Percentiles rank a stretch among this genome's conserved stretches.
Evolutionary conservation across 2,329 filamentous ascomycete species (phyloP).

Genomic region (Penicillium sp.): DNA sequence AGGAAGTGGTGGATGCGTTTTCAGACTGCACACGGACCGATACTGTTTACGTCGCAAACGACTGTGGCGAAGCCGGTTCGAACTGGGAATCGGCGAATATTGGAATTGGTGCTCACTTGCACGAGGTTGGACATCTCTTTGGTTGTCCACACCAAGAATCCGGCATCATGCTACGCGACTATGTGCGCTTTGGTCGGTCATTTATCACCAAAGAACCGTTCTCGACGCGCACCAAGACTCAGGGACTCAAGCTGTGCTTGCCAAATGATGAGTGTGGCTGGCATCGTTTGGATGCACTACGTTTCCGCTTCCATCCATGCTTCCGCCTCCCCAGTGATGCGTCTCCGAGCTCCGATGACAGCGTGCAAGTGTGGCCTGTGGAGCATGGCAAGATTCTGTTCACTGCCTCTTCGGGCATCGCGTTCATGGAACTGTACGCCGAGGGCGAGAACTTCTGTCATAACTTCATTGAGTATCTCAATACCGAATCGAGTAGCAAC

Average conservation of each 20-base stretch:
- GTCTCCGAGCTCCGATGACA: slow-evolving; percentile 60
- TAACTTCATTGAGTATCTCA: slow-evolving; percentile 73
- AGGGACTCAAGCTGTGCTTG: slow-evolving; percentile 66
- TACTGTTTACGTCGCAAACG: slow-evolving; percentile 72
- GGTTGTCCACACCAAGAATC: slow-evolving; percentile 84
- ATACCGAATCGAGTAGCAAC: slow-evolving; percentile 54
- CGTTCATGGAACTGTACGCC: slow-evolving; percentile 75
- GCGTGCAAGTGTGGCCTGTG: slow-evolving; percentile 79
- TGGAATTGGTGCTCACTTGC: slow-evolving; percentile 86
- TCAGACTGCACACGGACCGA: slow-evolving; percentile 87
- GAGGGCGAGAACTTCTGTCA: slow-evolving; percentile 78
- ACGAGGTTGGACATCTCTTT: slow-evolving; percentile 84
- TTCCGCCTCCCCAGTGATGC: slow-evolving; percentile 78
- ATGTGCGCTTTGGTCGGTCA: slow-evolving; percentile 74
- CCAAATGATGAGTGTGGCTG: slow-evolving; percentile 80
- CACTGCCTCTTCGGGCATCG: slow-evolving; percentile 73
- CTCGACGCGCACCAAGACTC: slow-evolving; percentile 78
- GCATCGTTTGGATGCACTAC: slow-evolving; percentile 83
- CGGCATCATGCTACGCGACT: slow-evolving; percentile 90
- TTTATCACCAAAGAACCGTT: slow-evolving; percentile 79
- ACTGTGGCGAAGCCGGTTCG: slow-evolving; percentile 79
- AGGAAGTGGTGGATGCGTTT: slow-evolving; percentile 85
- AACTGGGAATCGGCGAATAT: slow-evolving; percentile 95
- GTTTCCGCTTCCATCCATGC: slow-evolving; percentile 84
- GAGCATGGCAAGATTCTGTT: slow-evolving; percentile 71